Percentiles rank a stretch among this genome's conserved stretches.
These are phyloP conservation scores for Saccharomycopsis vini DNA, from an alignment of 805 yeast genomes.

Conservation along the genomic window DNA sequence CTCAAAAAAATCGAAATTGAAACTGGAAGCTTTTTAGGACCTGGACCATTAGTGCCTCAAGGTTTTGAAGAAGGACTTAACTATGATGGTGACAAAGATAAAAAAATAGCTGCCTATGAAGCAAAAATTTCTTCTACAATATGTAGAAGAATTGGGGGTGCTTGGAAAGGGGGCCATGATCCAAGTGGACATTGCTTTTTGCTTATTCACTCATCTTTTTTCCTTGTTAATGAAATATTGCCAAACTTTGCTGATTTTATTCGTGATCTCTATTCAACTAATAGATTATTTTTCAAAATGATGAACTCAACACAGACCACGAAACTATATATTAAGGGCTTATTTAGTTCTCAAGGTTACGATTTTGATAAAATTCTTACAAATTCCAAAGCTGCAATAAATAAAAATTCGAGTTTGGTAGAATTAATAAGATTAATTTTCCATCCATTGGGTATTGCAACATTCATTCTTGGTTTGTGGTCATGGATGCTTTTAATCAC, in stretches of 20 bases:
- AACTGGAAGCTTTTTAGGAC: conserved; percentile 12
- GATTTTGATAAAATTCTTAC: too few species aligned
- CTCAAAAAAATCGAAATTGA: conserved; percentile 11
- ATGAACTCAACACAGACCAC: too few species aligned
- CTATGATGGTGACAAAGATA: background rate
- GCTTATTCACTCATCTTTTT: conserved; percentile 54
- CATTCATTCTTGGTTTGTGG: conserved; percentile 47
- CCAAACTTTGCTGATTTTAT: conserved; percentile 30
- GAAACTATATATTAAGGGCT: too few species aligned
- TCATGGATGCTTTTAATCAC: conserved; percentile 85
- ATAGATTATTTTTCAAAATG: background rate
- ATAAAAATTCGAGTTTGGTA: background rate
- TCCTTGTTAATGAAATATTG: conserved; percentile 55
- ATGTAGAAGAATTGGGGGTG: conserved; percentile 54
- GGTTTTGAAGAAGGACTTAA: too few species aligned
- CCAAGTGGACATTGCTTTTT: conserved; percentile 92
- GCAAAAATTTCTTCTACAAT: conserved; percentile 27
- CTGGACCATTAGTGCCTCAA: conserved; percentile 14
- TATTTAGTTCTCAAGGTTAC: too few species aligned
- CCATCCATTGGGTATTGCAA: conserved; percentile 25
- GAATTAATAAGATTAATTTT: background rate
- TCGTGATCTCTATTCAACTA: conserved; percentile 24
- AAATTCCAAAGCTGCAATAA: too few species aligned
- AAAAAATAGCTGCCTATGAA: background rate
- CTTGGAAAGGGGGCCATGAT: conserved; percentile 85